Evolutionary conservation across 2,329 filamentous ascomycete genomes (phyloP).

Genomic region (Sclerotinia spermophila): DNA sequence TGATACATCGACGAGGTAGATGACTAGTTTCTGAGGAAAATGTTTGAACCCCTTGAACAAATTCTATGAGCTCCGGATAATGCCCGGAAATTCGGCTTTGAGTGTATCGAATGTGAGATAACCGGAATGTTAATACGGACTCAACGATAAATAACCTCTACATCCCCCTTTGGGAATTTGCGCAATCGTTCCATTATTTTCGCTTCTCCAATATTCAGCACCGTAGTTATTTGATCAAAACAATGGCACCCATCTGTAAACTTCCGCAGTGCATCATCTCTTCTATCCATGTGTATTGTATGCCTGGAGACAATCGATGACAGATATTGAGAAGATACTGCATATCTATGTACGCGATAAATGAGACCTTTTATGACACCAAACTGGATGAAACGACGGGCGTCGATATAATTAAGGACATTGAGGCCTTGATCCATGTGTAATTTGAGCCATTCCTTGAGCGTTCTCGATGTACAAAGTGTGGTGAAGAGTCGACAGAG

Average conservation of each 20-base stretch:
- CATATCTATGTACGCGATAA: constrained; percentile 90
- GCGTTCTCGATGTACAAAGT: constrained; percentile 77
- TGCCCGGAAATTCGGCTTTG: too few relatives aligned
- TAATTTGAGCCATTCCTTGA: constrained; percentile 80
- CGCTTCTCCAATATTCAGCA: constrained; percentile 65
- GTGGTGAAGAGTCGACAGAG: constrained; percentile 81
- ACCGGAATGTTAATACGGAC: not conserved
- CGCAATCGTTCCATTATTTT: constrained; percentile 68
- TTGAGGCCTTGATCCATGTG: constrained; percentile 64
- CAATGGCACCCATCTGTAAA: constrained; percentile 73
- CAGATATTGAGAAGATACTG: constrained; percentile 64
- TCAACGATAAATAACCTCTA: constrained; percentile 41
- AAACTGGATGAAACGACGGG: constrained; percentile 90
- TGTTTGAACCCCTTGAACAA: too few relatives aligned
- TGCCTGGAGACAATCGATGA: constrained; percentile 38
- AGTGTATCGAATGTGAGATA: not conserved
- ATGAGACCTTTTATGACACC: constrained; percentile 93
- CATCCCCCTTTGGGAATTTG: constrained; percentile 44
- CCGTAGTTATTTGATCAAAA: constrained; percentile 80
- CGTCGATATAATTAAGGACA: constrained; percentile 73
- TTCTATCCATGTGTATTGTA: constrained; percentile 36
- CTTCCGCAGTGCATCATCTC: constrained; percentile 46
- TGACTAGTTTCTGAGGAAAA: not conserved
- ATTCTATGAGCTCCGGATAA: not conserved
- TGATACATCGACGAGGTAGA: too few relatives aligned